phyloP scores from a whole-genome alignment of 139 green algal genomes.

The Bryopsis sp. region DNA sequence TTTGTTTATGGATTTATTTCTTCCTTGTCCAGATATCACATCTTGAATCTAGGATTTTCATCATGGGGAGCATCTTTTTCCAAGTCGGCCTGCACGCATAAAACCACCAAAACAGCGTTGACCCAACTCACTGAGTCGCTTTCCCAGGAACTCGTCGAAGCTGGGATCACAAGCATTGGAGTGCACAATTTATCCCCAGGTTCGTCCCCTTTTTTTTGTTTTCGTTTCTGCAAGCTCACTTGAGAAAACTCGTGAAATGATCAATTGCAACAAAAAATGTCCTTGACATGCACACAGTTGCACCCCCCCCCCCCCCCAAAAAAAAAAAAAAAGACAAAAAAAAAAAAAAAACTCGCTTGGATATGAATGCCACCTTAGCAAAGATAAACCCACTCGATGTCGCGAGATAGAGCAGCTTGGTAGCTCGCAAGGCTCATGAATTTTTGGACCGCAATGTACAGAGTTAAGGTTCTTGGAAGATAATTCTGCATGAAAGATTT shows the following conservation, averaged over 20 bases:
- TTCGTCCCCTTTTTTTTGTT: conserved; percentile 8
- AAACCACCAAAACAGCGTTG: conserved; percentile 48
- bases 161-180: conserved; percentile 27
- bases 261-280: not conserved
- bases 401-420: too few relatives aligned
- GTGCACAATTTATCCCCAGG: conserved; percentile 58
- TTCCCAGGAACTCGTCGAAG: conserved; percentile 31
- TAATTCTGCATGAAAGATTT: too few relatives aligned
- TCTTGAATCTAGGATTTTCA: conserved; percentile 30
- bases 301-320: too few relatives aligned
- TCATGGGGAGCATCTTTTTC: conserved; percentile 29
- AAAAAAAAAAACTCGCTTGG: too few relatives aligned
- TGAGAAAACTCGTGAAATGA: not conserved
- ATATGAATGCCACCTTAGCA: too few relatives aligned
- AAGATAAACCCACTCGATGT: too few relatives aligned
- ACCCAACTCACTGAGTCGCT: conserved; percentile 43
- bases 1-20: too few relatives aligned
- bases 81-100: conserved; percentile 40
- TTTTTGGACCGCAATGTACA: too few relatives aligned
- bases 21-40: conserved; percentile 3
- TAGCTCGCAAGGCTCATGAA: too few relatives aligned
- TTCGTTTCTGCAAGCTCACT: too few relatives aligned
- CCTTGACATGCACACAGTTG: not conserved
- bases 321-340: too few relatives aligned
- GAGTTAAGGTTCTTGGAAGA: too few relatives aligned